Percentiles rank a stretch among this genome's conserved stretches.
These are phyloP conservation scores for Crotalaria pallida DNA, from an alignment of 306 rosid genomes.

Conservation along the genomic window DNA sequence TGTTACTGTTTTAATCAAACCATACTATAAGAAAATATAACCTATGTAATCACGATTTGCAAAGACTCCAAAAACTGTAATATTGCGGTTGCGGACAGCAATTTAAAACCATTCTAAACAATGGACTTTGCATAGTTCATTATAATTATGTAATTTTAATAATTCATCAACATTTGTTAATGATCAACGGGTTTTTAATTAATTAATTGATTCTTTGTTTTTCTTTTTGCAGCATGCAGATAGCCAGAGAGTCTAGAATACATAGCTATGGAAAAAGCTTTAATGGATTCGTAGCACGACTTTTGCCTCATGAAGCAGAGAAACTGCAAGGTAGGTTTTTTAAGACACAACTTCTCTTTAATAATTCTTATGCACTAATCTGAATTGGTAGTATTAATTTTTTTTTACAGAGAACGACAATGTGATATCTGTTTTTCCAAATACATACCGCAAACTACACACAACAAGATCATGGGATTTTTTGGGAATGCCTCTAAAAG, in stretches of 20 bases:
- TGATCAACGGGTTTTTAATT: neutral
- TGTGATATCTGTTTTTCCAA: conserved; percentile 70
- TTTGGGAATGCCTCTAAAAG: conserved; percentile 39
- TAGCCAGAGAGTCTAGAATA: conserved; percentile 58
- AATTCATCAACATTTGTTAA: neutral
- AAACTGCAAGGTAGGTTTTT: conserved; percentile 35
- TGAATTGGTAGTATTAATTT: neutral
- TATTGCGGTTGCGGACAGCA: too few relatives aligned
- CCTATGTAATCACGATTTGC: too few relatives aligned
- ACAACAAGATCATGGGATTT: conserved; percentile 90
- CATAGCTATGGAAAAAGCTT: conserved; percentile 71
- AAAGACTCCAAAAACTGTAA: too few relatives aligned
- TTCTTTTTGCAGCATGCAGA: conserved; percentile 32
- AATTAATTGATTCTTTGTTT: too few relatives aligned
- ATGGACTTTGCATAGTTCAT: neutral
- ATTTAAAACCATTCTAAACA: too few relatives aligned
- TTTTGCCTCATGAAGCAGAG: conserved; percentile 73
- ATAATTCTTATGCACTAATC: neutral
- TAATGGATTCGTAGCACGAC: conserved; percentile 76
- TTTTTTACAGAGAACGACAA: conserved; percentile 34
- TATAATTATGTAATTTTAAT: too few relatives aligned
- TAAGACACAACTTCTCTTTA: neutral
- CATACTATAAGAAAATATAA: too few relatives aligned
- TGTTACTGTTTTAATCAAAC: neutral
- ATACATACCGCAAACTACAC: conserved; percentile 40